phyloP scores from a whole-genome alignment of 441 rosid species.

The Breynia disticha region DNA sequence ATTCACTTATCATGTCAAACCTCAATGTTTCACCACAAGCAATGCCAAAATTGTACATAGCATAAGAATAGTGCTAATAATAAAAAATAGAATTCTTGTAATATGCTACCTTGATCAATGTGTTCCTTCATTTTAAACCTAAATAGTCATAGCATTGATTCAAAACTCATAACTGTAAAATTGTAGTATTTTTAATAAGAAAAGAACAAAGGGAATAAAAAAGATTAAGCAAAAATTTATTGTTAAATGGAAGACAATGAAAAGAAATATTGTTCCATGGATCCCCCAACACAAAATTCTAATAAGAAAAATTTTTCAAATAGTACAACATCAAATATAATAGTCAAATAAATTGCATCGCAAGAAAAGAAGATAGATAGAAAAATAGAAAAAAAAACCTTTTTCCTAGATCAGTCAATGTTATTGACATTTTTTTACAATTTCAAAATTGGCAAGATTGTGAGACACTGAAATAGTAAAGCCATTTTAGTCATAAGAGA shows the following conservation, averaged over 20 bases:
- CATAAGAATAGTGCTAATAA: conserved; percentile 99
- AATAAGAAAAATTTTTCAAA: too few species aligned
- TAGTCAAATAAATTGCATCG: too few species aligned
- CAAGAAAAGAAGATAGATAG: too few species aligned
- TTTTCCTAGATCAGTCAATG: conserved; percentile 96
- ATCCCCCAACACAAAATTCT: too few species aligned
- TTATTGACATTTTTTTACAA: conserved; percentile 99
- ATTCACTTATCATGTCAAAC: conserved; percentile 70
- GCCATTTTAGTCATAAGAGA: conserved; percentile 10
- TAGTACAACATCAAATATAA: too few species aligned
- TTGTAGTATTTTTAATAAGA: background rate
- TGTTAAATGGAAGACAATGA: background rate
- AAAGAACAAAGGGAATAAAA: background rate
- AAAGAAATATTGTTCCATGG: too few species aligned
- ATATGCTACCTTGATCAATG: conserved; percentile 80
- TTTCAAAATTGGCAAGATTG: conserved; percentile 95
- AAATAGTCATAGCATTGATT: conserved; percentile 20
- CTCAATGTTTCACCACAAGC: conserved; percentile 99
- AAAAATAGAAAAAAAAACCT: conserved; percentile 32
- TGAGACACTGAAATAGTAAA: conserved; percentile 58
- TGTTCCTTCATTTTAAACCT: conserved; percentile 99
- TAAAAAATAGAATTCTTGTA: conserved; percentile 95
- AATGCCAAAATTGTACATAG: conserved; percentile 99
- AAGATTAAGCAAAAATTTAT: background rate
- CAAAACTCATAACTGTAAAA: conserved; percentile 7